These are phyloP conservation scores for Boletus coccyginus DNA, from an alignment of 768 basidiomycete genomes.

Conservation along the genomic window DNA sequence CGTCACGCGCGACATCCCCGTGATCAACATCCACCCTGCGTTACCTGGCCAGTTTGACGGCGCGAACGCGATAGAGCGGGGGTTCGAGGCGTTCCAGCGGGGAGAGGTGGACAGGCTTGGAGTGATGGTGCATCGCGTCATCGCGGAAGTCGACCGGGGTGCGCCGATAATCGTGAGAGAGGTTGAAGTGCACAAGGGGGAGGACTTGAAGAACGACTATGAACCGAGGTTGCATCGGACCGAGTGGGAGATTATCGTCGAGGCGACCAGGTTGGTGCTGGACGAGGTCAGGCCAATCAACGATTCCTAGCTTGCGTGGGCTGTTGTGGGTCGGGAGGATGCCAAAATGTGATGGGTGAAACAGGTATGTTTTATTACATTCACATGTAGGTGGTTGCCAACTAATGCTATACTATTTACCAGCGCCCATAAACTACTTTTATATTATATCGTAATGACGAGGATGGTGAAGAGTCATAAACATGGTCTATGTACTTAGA, in stretches of 20 bases:
- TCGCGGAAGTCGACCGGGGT: conserved; percentile 91
- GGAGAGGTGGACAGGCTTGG: conserved; percentile 80
- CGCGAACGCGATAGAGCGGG: conserved; percentile 84
- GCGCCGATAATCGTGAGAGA: conserved; percentile 81
- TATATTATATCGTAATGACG: conserved; percentile 8
- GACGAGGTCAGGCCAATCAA: conserved; percentile 42
- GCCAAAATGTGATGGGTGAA: not conserved
- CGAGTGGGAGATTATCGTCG: conserved; percentile 91
- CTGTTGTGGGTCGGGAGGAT: not conserved
- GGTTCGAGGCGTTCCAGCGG: conserved; percentile 82
- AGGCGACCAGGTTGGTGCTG: conserved; percentile 72
- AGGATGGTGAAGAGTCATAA: not conserved
- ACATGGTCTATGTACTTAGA: conserved; percentile 17
- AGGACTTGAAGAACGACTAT: conserved; percentile 61
- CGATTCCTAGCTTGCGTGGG: not conserved
- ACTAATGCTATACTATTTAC: conserved; percentile 16
- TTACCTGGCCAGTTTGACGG: conserved; percentile 97
- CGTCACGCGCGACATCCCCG: conserved; percentile 50
- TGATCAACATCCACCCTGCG: conserved; percentile 97
- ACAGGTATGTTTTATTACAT: conserved; percentile 11
- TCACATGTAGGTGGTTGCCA: conserved; percentile 1
- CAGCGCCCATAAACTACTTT: conserved; percentile 18
- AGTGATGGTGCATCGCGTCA: conserved; percentile 91
- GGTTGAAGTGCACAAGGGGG: conserved; percentile 69
- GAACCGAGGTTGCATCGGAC: conserved; percentile 75